Base-by-base conservation (phyloP, 805 yeast genomes). In the Clavispora santaluciae region DNA sequence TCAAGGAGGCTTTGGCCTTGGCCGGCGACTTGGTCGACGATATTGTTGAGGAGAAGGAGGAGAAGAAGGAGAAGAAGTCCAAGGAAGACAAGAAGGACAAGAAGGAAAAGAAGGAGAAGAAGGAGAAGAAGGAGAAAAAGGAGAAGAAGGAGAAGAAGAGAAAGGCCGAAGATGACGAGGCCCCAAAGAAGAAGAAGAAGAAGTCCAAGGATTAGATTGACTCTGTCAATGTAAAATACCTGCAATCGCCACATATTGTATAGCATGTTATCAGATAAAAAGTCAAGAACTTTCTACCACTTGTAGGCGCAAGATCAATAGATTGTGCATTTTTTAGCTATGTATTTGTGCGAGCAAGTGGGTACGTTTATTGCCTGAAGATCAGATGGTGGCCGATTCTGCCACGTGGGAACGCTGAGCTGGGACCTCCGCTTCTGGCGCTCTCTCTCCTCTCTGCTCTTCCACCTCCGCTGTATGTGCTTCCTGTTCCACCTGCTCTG, bases 1-100 rank as follows among this genome's bases (percentile, higher is more conserved):
- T 93, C 71, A 79, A 84, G 63, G 86, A 85, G 68, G 99, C 98
- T 41, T 76, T 93, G 68, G 80, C 83, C 40, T 75, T 84, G 58
- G 65, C 72, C 38, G 78, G 71, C 41, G 84, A 78, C 53, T 64
- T 68, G 44, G 72, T 60, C 47, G 68, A 70, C 51, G 66, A 70
- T 42, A 58, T 55, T 37, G 60, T 53, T 16, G 48, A 42, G 25
- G 58, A 41, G 15, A 53, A 43, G 26, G 42, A 45, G 21, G 51
- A 46, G 18, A 55, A 58, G 54, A 56, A 60, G 37, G 54, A 54
- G 22, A 49, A 55, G 49, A 47, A 55, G 44, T 52, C 53, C 26
- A 50, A 58, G 55, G 45, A 57, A 42, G 56, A 57, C 38, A 54
- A 60, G 53, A 47, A 59, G 43, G 57, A 62, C 40, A 54, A 60